Evolutionary conservation across 148 eudicot species (phyloP).

Genomic region (Chenopodium album): DNA sequence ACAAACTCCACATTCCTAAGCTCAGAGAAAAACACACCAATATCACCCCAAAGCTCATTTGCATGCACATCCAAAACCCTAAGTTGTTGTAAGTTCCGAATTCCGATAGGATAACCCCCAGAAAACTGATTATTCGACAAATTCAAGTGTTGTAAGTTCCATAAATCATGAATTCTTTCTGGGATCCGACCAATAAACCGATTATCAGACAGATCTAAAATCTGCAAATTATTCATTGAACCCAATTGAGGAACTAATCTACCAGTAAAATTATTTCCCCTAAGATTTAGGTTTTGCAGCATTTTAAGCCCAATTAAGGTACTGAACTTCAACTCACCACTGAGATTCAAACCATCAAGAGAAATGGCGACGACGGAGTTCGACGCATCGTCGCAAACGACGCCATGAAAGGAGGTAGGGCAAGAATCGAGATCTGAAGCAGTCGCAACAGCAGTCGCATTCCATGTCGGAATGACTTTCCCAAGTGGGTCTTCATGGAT

Average conservation of each 20-base stretch:
- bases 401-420: constrained; percentile 58
- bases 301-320: constrained; percentile 47
- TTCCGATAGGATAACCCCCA: constrained; percentile 61
- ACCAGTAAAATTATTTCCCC: constrained; percentile 62
- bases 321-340: constrained; percentile 69
- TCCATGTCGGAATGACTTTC: constrained; percentile 51
- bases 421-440: constrained; percentile 45
- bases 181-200: constrained; percentile 79
- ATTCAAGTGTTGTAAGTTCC: constrained; percentile 64
- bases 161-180: constrained; percentile 52
- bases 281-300: constrained; percentile 51
- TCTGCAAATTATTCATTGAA: constrained; percentile 43
- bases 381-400: constrained; percentile 41
- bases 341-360: constrained; percentile 47
- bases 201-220: constrained; percentile 71
- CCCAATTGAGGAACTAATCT: constrained; percentile 76
- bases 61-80: constrained; percentile 61
- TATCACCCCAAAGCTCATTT: constrained; percentile 60
- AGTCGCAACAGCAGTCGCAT: constrained; percentile 7
- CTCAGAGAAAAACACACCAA: constrained; percentile 53
- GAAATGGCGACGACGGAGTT: constrained; percentile 46
- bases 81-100: constrained; percentile 64
- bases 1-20: constrained; percentile 54
- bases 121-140: constrained; percentile 63
- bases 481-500: constrained; percentile 54